phyloP scores from a whole-genome alignment of 306 rosid genomes.

The Benincasa hispida region DNA sequence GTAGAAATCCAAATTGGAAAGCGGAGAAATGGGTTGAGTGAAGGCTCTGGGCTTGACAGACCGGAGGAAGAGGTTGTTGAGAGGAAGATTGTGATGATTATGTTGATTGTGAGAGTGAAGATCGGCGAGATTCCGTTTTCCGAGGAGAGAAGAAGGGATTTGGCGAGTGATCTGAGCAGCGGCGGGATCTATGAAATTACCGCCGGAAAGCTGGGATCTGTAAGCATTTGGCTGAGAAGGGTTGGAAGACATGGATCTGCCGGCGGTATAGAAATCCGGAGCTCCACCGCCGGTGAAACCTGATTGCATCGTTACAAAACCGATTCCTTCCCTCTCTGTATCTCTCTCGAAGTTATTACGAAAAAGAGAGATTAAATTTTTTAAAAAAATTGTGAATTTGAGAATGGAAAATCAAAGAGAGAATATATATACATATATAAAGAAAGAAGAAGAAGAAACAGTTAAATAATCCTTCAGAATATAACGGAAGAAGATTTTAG shows the following conservation, averaged over 20 bases:
- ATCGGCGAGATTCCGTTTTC: conserved; percentile 69
- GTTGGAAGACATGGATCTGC: conserved; percentile 39
- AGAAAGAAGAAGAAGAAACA: not conserved
- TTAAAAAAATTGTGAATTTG: not conserved
- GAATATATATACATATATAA: not conserved
- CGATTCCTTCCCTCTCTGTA: conserved; percentile 2
- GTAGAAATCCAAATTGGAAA: conserved; percentile 49
- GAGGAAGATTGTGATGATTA: conserved; percentile 24
- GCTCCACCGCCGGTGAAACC: conserved; percentile 53
- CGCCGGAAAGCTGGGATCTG: conserved; percentile 33
- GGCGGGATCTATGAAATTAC: conserved; percentile 40
- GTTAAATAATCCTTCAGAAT: not conserved
- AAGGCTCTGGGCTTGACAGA: conserved; percentile 49
- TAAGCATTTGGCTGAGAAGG: conserved; percentile 33
- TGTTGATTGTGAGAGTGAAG: conserved; percentile 22
- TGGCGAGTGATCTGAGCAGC: conserved; percentile 44
- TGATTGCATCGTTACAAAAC: conserved; percentile 38
- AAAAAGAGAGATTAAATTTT: not conserved
- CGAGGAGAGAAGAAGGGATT: conserved; percentile 12
- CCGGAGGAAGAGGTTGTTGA: conserved; percentile 33
- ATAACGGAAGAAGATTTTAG: not conserved
- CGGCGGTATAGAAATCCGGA: conserved; percentile 35
- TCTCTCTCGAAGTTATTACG: not conserved
- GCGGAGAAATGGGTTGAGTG: conserved; percentile 33
- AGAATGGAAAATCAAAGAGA: not conserved